Evolutionary conservation across 2,329 filamentous ascomycete genomes (phyloP).

Genomic region (Colletotrichum karsti): DNA sequence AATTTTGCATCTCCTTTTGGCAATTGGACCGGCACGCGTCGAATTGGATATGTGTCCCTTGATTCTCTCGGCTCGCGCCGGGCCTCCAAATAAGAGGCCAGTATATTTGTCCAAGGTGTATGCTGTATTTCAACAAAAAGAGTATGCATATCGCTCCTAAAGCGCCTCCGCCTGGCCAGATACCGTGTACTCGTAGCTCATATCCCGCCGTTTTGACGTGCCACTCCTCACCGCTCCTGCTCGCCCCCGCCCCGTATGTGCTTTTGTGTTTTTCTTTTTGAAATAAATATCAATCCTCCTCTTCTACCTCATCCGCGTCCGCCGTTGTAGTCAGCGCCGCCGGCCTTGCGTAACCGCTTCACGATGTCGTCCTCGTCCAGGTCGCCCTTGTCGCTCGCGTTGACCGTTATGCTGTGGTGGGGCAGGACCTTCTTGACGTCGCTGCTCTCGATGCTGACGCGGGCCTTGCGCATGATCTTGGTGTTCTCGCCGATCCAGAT

Average conservation of each 20-base stretch:
- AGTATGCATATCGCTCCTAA: slow-evolving; percentile 20
- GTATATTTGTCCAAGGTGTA: slow-evolving; percentile 22
- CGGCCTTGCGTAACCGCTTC: slow-evolving; percentile 68
- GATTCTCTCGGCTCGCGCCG: slow-evolving; percentile 18
- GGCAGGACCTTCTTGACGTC: slow-evolving; percentile 69
- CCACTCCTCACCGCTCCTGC: neutral
- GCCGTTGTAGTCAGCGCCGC: slow-evolving; percentile 77
- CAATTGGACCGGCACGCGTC: neutral
- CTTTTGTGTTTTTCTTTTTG: neutral
- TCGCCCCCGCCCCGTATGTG: neutral
- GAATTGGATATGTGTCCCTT: neutral
- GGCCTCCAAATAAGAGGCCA: neutral
- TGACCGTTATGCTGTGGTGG: slow-evolving; percentile 73
- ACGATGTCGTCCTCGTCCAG: slow-evolving; percentile 70
- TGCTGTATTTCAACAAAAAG: slow-evolving; percentile 22
- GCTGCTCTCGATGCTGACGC: slow-evolving; percentile 73
- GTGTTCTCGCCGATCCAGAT: slow-evolving; percentile 74
- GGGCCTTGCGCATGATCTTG: slow-evolving; percentile 75
- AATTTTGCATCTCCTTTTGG: neutral
- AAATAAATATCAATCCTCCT: neutral
- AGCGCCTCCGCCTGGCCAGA: slow-evolving; percentile 27
- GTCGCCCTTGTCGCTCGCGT: slow-evolving; percentile 67
- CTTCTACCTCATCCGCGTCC: slow-evolving; percentile 57
- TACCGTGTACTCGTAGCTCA: slow-evolving; percentile 26
- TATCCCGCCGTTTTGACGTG: neutral